Evolutionary conservation across 2,329 filamentous ascomycete species (phyloP).

Genomic region (Sclerotinia trifoliorum): DNA sequence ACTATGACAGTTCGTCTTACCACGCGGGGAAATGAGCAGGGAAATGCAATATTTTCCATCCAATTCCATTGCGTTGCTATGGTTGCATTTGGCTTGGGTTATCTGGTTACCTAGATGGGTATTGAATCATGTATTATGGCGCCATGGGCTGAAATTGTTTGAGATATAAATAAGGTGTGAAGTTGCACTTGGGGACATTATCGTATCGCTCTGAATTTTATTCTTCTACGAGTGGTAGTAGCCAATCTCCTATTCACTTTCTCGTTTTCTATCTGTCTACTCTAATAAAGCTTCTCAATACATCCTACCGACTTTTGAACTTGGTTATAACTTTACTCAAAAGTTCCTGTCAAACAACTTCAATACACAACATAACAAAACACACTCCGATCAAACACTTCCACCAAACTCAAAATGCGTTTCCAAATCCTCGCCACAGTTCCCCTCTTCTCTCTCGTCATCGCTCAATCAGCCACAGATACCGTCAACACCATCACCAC

Average conservation of each 20-base stretch:
- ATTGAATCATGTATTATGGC: too few species aligned
- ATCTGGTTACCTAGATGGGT: too few species aligned
- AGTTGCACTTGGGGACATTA: slow-evolving; percentile 4
- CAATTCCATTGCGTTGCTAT: slow-evolving; percentile 12
- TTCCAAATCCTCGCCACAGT: slow-evolving; percentile 18
- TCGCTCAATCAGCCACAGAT: slow-evolving; percentile 10
- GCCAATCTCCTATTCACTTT: not conserved
- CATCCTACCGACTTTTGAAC: not conserved
- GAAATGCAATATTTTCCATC: not conserved
- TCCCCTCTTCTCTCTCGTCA: slow-evolving; percentile 8
- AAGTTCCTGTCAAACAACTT: not conserved
- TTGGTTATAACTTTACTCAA: not conserved
- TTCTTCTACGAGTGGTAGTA: not conserved
- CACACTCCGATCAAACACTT: not conserved
- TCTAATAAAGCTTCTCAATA: not conserved
- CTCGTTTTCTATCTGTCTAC: not conserved
- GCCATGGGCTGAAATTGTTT: slow-evolving; percentile 2
- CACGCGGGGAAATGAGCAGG: slow-evolving; percentile 7
- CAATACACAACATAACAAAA: not conserved
- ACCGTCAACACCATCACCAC: not conserved
- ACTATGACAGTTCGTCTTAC: not conserved
- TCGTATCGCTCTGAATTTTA: not conserved
- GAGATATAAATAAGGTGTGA: not conserved
- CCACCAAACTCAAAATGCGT: slow-evolving; percentile 15
- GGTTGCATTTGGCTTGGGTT: slow-evolving; percentile 7